Conservation (phyloP, 805 yeast genomes). For the Candida sakaeoensis region DNA sequence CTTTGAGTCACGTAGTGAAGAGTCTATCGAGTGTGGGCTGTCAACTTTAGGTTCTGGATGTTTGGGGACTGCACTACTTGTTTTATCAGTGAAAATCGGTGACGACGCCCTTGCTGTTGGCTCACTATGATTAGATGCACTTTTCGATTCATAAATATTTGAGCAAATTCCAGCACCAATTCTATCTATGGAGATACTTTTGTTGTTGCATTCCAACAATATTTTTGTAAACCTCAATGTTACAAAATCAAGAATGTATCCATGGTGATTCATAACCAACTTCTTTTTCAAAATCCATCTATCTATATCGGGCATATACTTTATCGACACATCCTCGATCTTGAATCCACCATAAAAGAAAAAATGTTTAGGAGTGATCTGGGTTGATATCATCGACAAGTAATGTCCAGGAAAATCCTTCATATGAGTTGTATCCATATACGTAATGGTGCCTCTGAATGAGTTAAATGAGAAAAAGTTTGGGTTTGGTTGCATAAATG, state of each 20-base stretch:
- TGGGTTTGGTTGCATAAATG: constrained; percentile 38
- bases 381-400: constrained; percentile 44
- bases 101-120: constrained; percentile 1
- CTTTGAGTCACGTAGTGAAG: constrained; percentile 1
- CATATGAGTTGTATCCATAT: constrained; percentile 19
- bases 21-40: neutral
- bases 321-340: constrained; percentile 21
- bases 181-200: constrained; percentile 21
- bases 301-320: constrained; percentile 19
- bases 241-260: constrained; percentile 55
- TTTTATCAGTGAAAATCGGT: constrained; percentile 3
- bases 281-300: constrained; percentile 40
- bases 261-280: constrained; percentile 48
- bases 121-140: neutral
- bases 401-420: constrained; percentile 46
- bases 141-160: constrained; percentile 16
- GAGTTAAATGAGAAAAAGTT: constrained; percentile 27
- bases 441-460: constrained; percentile 27
- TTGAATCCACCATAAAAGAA: constrained; percentile 72
- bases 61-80: neutral
- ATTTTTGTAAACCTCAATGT: constrained; percentile 49
- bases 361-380: constrained; percentile 52
- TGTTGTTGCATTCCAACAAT: constrained; percentile 18
- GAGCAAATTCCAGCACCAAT: constrained; percentile 31
- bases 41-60: neutral